phyloP scores from a whole-genome alignment of 495 filamentous ascomycete genomes.

The Penicillium nucicola region DNA sequence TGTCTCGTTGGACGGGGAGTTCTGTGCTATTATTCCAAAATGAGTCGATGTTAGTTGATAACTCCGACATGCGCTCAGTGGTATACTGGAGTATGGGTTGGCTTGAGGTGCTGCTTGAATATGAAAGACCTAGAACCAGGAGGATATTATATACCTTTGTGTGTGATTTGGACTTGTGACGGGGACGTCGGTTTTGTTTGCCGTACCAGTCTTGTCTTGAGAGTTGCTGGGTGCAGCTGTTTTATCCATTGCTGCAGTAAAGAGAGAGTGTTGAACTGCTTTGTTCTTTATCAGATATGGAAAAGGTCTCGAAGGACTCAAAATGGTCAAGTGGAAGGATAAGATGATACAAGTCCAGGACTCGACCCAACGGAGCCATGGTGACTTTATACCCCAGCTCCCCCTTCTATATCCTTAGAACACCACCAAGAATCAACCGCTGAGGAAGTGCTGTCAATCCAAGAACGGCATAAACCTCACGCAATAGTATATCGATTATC shows the following conservation, averaged over 20 bases:
- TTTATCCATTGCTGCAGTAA: neutral
- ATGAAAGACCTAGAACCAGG: too few species aligned
- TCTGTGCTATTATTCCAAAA: too few species aligned
- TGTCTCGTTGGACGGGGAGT: neutral
- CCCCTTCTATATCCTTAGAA: neutral
- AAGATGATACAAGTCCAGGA: neutral
- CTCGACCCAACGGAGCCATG: neutral
- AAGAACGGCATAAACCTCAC: neutral
- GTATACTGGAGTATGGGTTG: neutral
- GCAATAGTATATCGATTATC: neutral
- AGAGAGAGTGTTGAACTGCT: neutral
- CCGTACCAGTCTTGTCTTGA: neutral
- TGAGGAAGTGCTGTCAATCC: neutral
- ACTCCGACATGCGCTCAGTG: neutral
- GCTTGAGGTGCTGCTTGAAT: neutral
- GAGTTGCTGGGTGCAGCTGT: neutral
- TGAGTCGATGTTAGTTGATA: neutral
- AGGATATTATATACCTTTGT: too few species aligned
- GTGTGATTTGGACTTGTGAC: neutral
- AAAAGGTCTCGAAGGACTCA: too few species aligned
- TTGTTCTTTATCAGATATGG: neutral
- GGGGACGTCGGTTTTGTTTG: neutral
- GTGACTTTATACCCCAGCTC: neutral
- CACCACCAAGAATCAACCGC: too few species aligned
- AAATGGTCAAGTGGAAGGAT: neutral